Evolutionary conservation across 2,329 filamentous ascomycete species (phyloP), one percentile per base, ranked within the genome.

Genomic region (Lachnellula subtilissima): DNA sequence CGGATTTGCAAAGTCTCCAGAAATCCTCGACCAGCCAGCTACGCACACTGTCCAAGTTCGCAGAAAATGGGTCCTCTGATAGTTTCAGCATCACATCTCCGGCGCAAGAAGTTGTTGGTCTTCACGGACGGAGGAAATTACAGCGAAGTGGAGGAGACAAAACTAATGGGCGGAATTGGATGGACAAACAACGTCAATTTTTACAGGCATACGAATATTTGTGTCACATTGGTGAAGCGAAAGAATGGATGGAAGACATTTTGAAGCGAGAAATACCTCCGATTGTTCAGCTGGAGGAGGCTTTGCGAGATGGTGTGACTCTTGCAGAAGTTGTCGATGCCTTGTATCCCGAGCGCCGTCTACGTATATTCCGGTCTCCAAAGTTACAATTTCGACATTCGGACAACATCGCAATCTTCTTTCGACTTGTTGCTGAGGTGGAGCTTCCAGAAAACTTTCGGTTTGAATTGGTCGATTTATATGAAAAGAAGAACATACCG

Each of bases 401-500:
- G 1, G 94, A 99, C 80, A 99, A 99, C 64, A 97, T 97, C 61
- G 93, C 91, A 45, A 83, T 94, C 49, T 99, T 99, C 76, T 97
- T 97, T 75, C 85, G 89, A 56, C 96, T 96, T 63, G 80, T 99
- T 1, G 89, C 93, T 61, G 90, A 97, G 58, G 85, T 97, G 8
- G 89, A 96, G 67, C 77, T 99, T 3, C 94, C 94, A 1, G 95
- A 99, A 65, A 81, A 99, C 17, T 99, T 99, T 72, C 86, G 93
- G 55, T 99, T 99, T 71, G 94, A 99, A 71, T 79, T 97, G 47
- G 96, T 97, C 61, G 94, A 99, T 73, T 76, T 99, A 12, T 99
- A 99, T 76, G 95, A 99, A 74, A 99, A 97, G 78, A 99, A 99
- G 75, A 99, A 99, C 67, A 95, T 97, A 1, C 94, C 94, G 4